These are phyloP conservation scores for Colletotrichum sp. DNA, from an alignment of 2,329 filamentous ascomycete genomes.

Conservation along the genomic window DNA sequence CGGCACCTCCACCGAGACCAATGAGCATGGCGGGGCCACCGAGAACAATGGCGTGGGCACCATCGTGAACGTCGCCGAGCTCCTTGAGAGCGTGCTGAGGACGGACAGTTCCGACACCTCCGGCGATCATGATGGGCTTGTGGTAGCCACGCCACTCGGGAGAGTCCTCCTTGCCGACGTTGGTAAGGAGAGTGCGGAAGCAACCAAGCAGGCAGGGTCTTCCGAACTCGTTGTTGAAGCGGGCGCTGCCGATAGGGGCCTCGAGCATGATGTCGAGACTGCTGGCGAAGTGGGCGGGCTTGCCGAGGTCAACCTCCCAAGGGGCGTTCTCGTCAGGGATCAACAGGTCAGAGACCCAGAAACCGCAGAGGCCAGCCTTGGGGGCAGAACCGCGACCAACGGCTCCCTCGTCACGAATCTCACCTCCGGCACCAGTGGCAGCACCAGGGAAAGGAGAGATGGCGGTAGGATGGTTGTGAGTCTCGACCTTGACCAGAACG, in stretches of 20 bases:
- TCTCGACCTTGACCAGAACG: slow-evolving; percentile 93
- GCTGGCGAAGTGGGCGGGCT: slow-evolving; percentile 89
- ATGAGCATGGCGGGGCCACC: slow-evolving; percentile 98
- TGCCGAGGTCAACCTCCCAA: slow-evolving; percentile 92
- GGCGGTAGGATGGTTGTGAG: slow-evolving; percentile 95
- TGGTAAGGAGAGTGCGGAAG: slow-evolving; percentile 86
- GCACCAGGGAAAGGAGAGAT: slow-evolving; percentile 93
- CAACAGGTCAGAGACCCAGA: slow-evolving; percentile 92
- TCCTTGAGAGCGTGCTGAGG: slow-evolving; percentile 91
- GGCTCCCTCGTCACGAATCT: slow-evolving; percentile 94
- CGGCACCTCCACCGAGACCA: slow-evolving; percentile 92
- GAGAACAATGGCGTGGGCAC: slow-evolving; percentile 90
- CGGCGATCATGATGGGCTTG: slow-evolving; percentile 98
- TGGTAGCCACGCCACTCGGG: slow-evolving; percentile 88
- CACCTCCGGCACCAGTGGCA: slow-evolving; percentile 92
- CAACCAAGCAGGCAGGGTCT: slow-evolving; percentile 87
- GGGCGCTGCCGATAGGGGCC: slow-evolving; percentile 90
- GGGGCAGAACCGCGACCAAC: slow-evolving; percentile 92
- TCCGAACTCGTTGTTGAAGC: slow-evolving; percentile 98
- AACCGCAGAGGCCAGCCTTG: slow-evolving; percentile 90
- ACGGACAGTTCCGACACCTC: slow-evolving; percentile 89
- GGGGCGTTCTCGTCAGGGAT: slow-evolving; percentile 84
- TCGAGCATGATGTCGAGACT: slow-evolving; percentile 98
- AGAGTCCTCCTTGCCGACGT: slow-evolving; percentile 56
- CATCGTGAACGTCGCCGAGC: slow-evolving; percentile 77